Conservation (phyloP, 495 filamentous ascomycete species). For the Penicillium macrosclerotiorum region DNA sequence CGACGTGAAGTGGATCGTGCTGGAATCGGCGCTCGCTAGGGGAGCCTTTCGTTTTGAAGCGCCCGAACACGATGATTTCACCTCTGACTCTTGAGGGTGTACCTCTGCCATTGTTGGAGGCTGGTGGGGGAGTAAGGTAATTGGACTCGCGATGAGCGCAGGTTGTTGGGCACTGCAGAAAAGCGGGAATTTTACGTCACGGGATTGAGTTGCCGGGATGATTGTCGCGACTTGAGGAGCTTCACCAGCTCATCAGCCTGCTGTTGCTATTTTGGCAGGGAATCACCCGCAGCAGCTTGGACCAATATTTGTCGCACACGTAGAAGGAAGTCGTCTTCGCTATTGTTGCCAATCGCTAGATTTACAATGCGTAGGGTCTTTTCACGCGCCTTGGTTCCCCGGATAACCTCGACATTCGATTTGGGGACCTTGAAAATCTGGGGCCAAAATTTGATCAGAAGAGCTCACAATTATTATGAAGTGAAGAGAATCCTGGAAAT, state of each 20-base stretch:
- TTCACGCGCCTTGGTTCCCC: constrained; percentile 58
- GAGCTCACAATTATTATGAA: not conserved
- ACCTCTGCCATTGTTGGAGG: constrained; percentile 4
- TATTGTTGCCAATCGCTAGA: constrained; percentile 23
- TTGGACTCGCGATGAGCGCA: constrained; percentile 2
- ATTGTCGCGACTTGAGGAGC: no score
- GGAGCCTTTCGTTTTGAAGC: constrained; percentile 33
- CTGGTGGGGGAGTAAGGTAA: not conserved
- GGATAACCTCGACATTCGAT: constrained; percentile 60
- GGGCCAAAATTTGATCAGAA: constrained; percentile 7
- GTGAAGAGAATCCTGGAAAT: no score
- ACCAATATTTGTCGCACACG: constrained; percentile 15
- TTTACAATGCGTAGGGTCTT: constrained; percentile 53
- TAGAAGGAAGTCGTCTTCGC: constrained; percentile 29
- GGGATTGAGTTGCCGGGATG: no score
- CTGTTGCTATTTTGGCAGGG: not conserved
- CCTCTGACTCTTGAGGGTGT: not conserved
- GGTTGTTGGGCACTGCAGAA: constrained; percentile 2
- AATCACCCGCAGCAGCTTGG: constrained; percentile 6
- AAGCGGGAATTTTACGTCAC: constrained; percentile 22
- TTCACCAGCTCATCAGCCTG: not conserved
- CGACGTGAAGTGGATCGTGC: constrained; percentile 37
- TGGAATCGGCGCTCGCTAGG: constrained; percentile 17
- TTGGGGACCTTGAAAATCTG: constrained; percentile 60
- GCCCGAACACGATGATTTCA: constrained; percentile 1